Evolutionary conservation across 306 rosid genomes (phyloP).

Genomic region (Leucaena leucocephala): DNA sequence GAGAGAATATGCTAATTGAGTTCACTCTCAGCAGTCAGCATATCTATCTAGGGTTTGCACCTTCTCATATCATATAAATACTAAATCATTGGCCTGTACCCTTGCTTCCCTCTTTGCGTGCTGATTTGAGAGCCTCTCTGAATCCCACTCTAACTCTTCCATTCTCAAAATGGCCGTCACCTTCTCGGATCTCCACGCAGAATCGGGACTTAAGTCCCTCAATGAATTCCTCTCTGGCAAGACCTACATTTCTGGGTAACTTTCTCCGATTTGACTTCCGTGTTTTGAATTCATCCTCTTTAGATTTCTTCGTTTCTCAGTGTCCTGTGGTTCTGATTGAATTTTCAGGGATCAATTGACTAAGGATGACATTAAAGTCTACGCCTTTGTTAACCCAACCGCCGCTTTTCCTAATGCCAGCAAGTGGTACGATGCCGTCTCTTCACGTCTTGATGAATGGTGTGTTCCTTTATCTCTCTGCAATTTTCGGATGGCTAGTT

Average conservation of each 20-base stretch:
- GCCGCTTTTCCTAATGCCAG: slow-evolving; percentile 55
- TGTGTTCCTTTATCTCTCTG: slow-evolving; percentile 26
- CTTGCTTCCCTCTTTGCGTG: not conserved
- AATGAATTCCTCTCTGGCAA: slow-evolving; percentile 68
- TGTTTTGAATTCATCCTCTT: not conserved
- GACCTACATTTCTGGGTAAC: slow-evolving; percentile 73
- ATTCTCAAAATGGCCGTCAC: slow-evolving; percentile 66
- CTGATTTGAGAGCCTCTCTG: not conserved
- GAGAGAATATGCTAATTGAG: not conserved
- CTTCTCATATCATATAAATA: slow-evolving; percentile 23
- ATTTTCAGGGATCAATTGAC: slow-evolving; percentile 62
- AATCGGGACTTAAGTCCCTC: slow-evolving; percentile 77
- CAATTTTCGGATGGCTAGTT: not conserved
- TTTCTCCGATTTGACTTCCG: not conserved
- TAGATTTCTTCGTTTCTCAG: slow-evolving; percentile 12
- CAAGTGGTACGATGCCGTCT: slow-evolving; percentile 70
- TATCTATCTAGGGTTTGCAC: slow-evolving; percentile 31
- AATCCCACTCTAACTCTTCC: slow-evolving; percentile 5
- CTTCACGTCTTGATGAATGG: slow-evolving; percentile 67
- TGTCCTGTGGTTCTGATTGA: slow-evolving; percentile 12
- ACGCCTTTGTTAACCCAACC: slow-evolving; percentile 67
- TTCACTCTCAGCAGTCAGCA: not conserved
- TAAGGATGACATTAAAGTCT: slow-evolving; percentile 81
- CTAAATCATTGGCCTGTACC: not conserved
- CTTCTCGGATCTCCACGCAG: slow-evolving; percentile 84